phyloP scores from a whole-genome alignment of 768 basidiomycete species.

The Fistulinella prunicolor region DNA sequence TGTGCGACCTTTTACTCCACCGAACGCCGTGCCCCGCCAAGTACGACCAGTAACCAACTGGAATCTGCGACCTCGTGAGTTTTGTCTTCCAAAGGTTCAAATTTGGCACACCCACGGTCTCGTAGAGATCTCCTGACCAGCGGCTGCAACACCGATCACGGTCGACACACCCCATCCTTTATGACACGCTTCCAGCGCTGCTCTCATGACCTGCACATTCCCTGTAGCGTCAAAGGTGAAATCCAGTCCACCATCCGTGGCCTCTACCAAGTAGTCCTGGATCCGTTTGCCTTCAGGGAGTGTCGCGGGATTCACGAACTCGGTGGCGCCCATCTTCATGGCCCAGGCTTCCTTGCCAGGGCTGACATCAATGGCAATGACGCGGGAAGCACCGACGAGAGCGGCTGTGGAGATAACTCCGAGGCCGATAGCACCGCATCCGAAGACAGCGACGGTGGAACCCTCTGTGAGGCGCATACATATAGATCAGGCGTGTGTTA shows the following conservation, averaged over 20 bases:
- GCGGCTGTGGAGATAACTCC: conserved; percentile 83
- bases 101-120: conserved; percentile 57
- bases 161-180: conserved; percentile 99
- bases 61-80: conserved; percentile 37
- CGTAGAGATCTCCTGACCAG: conserved; percentile 92
- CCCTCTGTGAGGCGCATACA: conserved; percentile 48
- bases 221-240: conserved; percentile 98
- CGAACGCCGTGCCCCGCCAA: conserved; percentile 95
- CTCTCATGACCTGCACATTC: conserved; percentile 91
- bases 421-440: conserved; percentile 94
- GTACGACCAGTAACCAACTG: conserved; percentile 80
- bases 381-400: conserved; percentile 74
- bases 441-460: conserved; percentile 91
- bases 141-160: conserved; percentile 94
- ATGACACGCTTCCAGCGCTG: conserved; percentile 97
- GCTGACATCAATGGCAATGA: conserved; percentile 94
- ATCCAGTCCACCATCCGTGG: conserved; percentile 96
- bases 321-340: conserved; percentile 89
- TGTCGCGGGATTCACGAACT: conserved; percentile 81
- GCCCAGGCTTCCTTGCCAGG: conserved; percentile 85
- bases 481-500: not conserved
- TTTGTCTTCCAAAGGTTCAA: not conserved
- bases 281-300: conserved; percentile 80
- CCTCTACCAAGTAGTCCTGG: conserved; percentile 85
- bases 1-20: conserved; percentile 96